Percentiles rank a stretch among this genome's conserved stretches.
These are phyloP conservation scores for Triglochin maritima DNA, from an alignment of 106 monocot genomes.

Conservation along the genomic window DNA sequence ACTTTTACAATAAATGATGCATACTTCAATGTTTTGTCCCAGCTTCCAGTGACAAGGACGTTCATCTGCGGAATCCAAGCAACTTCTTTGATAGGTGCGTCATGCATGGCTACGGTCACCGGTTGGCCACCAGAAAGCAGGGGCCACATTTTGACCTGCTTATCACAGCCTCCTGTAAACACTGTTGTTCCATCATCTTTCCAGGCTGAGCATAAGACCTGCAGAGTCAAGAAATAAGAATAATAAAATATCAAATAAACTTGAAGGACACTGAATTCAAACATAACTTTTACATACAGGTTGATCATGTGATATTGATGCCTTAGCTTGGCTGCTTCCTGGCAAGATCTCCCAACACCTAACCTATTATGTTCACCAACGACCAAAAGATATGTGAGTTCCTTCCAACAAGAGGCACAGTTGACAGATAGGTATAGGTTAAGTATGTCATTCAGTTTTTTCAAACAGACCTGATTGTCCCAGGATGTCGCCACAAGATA, in stretches of 20 bases:
- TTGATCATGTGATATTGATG: constrained; percentile 82
- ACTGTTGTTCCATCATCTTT: constrained; percentile 92
- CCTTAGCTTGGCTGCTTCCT: constrained; percentile 72
- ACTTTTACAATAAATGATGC: not conserved
- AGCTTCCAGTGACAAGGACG: constrained; percentile 85
- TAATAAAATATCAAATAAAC: not conserved
- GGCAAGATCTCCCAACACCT: constrained; percentile 84
- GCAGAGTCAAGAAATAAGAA: constrained; percentile 4
- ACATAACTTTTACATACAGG: constrained; percentile 52
- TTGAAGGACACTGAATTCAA: not conserved
- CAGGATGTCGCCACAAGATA: constrained; percentile 86
- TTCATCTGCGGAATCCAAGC: constrained; percentile 91
- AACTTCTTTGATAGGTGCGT: constrained; percentile 79
- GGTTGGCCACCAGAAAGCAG: constrained; percentile 87
- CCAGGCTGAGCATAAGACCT: constrained; percentile 98
- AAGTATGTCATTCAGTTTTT: no score
- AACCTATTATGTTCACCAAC: constrained; percentile 33
- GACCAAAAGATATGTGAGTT: not conserved
- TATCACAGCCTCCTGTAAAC: constrained; percentile 93
- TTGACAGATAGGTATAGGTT: no score
- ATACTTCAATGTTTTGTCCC: constrained; percentile 86
- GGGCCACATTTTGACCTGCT: constrained; percentile 95
- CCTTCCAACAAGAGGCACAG: no score
- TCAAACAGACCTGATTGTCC: constrained; percentile 75
- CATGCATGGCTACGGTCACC: constrained; percentile 72